phyloP scores from a whole-genome alignment of 164 flowering plant genomes.

The Liriodendron chinense region DNA sequence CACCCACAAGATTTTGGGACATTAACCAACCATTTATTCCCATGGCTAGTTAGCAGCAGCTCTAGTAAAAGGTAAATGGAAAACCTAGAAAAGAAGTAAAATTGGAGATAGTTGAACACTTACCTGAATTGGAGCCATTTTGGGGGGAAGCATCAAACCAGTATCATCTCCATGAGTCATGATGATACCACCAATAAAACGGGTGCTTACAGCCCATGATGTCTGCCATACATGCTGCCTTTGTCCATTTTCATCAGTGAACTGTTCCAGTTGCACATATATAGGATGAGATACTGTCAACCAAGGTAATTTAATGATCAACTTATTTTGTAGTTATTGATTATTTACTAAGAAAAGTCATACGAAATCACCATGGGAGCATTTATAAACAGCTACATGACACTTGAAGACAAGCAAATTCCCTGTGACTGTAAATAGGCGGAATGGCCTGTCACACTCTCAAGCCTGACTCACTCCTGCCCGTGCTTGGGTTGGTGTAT shows the following conservation, averaged over 20 bases:
- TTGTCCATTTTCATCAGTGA: conserved; percentile 82
- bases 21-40: background rate
- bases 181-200: conserved; percentile 91
- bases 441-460: too few species aligned
- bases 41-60: background rate
- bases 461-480: too few species aligned
- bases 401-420: too few species aligned
- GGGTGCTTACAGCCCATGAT: conserved; percentile 96
- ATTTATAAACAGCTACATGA: too few species aligned
- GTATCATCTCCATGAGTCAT: conserved; percentile 96
- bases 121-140: conserved; percentile 88
- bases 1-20: background rate
- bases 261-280: conserved; percentile 35
- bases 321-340: background rate
- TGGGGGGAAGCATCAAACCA: conserved; percentile 93
- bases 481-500: too few species aligned
- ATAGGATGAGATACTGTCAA: background rate
- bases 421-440: too few species aligned
- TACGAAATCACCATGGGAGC: too few species aligned
- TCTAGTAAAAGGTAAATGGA: background rate
- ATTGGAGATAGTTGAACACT: background rate
- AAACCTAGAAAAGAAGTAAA: background rate
- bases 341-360: too few species aligned
- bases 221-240: conserved; percentile 98
- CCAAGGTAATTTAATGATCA: background rate